Evolutionary conservation across 2,329 filamentous ascomycete genomes (phyloP), one percentile per base, ranked within the genome.

Genomic region (Didymella exigua): DNA sequence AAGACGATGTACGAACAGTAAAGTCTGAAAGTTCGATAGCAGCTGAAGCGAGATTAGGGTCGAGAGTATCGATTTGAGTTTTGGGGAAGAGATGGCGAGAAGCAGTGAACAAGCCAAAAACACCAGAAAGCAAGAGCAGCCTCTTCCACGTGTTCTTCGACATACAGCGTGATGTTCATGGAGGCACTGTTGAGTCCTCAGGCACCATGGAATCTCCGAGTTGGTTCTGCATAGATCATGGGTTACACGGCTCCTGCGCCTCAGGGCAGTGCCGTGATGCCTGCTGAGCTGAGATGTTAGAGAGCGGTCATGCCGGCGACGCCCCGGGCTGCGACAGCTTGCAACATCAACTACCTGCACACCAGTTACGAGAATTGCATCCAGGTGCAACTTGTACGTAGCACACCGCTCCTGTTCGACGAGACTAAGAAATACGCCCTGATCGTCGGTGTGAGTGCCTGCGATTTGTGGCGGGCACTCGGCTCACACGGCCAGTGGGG

Each of bases 241-340:
- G 33, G 18, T 36, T 21, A 13, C 18, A 36, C 5, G 33, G 33
- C 33, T 36, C 33, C 16, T 8, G 10, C 21, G 18, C 23, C 16
- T 21, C 2, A 30, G 8, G 27, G 45, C 46, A 42, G 37, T 36
- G 34, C 24, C 11, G 27, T 23, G 41, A 30, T 50, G 46, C 41
- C 52, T 55, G 52, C 42, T 46, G 41, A 55, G 52, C 46, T 55
- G 52, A 47, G 9, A 23, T 11, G 18, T 40, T 41, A 21, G 19
- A 46, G 34, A 19, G 27, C 23, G 41, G 52, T 36, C 52, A 55
- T 27, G 41, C 41, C 41, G 41, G 6, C 18, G 10, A 29, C 27
- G 14, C 52, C 33, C 5, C 31, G 40, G 44, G 31, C 44, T 44
- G 31, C 36, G 29, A 41, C 26, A 3, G 13, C 10, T 21, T 10